Evolutionary conservation across 257 asterid genomes (phyloP), one percentile per base, ranked within the genome.

Genomic region (Solanum pimpinellifolium): DNA sequence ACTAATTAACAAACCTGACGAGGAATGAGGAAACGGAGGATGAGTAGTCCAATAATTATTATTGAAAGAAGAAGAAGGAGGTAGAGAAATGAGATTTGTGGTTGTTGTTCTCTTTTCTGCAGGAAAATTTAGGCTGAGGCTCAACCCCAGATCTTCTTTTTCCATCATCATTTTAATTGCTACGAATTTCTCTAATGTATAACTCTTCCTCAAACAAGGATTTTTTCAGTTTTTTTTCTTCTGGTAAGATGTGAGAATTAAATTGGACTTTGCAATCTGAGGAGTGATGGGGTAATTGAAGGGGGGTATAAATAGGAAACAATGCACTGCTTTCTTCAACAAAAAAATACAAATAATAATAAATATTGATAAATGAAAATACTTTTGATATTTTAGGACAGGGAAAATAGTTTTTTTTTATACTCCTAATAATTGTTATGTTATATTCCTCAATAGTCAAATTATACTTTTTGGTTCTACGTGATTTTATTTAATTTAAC

Each of bases 101-200:
- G 59, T 46, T 6, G 37, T 47, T 11, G 87, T 25, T 18, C 21
- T 37, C 80, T 35, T 66, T 13, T 89, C 88, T 27, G 92, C 85
- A 15, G 93, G 88, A 86, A 93, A 92, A 83, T 86, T 94, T 88
- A 94, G 89, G 87, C 97, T 94, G 72, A 95, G 75, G 33, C 96
- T 93, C 91, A 95, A 89, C 31, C 96, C 97, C 94, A 94, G 90
- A 89, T 94, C 98, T 88, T 93, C 98, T 47, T 86, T 92, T 37
- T 82, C 93, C 70, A 89, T 90, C 91, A 90, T 89, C 95, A 92
- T 94, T 72, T 87, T 91, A 23, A 18, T 56, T 1, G 39, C 39
- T 7, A 56, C n/a, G 7, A 56, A 39, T 75, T 75, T 68, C 31
- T 62, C 7, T 33, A 23, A 20, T 59, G 66, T 59, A 3, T 3